Evolutionary conservation across 1,284 basidiomycete genomes (phyloP).

Genomic region (Microbotryum intermedium): DNA sequence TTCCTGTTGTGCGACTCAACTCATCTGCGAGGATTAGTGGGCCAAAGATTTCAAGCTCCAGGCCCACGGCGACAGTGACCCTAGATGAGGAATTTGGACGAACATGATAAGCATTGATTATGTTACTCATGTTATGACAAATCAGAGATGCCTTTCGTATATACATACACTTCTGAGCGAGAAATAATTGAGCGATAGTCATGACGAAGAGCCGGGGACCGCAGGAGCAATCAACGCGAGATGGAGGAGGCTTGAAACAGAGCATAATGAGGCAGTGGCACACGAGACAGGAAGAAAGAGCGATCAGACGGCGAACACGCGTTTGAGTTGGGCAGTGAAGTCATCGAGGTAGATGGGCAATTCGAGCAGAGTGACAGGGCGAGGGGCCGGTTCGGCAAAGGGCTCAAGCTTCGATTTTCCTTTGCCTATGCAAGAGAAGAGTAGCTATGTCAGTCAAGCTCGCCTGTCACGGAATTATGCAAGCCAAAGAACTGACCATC

Average conservation of each 20-base stretch:
- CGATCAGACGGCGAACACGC: conserved; percentile 16
- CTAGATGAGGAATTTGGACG: too few species aligned
- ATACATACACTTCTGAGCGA: too few species aligned
- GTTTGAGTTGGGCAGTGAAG: conserved; percentile 15
- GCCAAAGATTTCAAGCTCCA: too few species aligned
- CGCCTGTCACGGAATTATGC: not conserved
- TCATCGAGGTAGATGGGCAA: conserved; percentile 10
- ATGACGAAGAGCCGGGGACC: too few species aligned
- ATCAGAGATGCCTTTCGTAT: too few species aligned
- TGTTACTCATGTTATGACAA: too few species aligned
- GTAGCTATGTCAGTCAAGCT: not conserved
- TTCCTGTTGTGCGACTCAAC: too few species aligned
- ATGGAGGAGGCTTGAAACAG: not conserved
- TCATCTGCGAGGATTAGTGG: too few species aligned
- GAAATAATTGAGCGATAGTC: too few species aligned
- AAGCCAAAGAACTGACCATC: conserved; percentile 8
- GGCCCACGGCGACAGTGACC: too few species aligned
- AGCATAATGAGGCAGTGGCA: not conserved
- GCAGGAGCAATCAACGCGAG: too few species aligned
- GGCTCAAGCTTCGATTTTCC: conserved; percentile 16
- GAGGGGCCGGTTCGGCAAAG: conserved; percentile 4
- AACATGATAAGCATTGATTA: too few species aligned
- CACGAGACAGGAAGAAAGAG: not conserved
- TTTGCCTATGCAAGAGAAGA: not conserved
- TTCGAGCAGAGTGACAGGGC: conserved; percentile 6